Percentiles rank a stretch among this genome's conserved stretches.
Conservation (phyloP, 108 stramenopile species). For the Skeletonema costatum region DNA sequence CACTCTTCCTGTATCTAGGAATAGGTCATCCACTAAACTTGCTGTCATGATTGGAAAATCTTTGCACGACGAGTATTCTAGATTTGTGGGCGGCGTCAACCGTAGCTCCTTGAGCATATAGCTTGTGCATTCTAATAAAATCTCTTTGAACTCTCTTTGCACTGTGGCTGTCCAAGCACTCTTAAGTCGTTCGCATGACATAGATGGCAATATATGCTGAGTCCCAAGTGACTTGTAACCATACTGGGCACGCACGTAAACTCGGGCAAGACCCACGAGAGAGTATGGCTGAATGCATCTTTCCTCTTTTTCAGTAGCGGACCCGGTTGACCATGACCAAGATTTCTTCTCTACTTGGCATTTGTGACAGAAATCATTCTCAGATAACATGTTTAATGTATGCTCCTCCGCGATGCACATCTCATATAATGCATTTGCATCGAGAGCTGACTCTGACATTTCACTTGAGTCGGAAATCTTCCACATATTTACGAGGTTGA, state of each 20-base stretch:
- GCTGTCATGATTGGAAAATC: constrained; percentile 6
- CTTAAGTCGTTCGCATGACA: constrained; percentile 45
- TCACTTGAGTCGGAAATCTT: not conserved
- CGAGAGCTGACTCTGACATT: not conserved
- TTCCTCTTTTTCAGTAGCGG: constrained; percentile 2
- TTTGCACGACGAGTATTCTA: not conserved
- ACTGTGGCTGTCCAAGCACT: constrained; percentile 17
- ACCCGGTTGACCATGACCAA: not conserved
- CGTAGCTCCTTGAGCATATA: not conserved
- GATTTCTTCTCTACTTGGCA: not conserved
- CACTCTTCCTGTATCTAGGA: constrained; percentile 22
- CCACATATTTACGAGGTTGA: not conserved
- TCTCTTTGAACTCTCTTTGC: constrained; percentile 14
- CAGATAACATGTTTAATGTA: not conserved
- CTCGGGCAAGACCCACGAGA: constrained; percentile 45
- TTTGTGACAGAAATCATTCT: constrained; percentile 7
- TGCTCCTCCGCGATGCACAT: constrained; percentile 5
- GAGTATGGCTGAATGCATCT: constrained; percentile 51
- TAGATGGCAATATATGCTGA: constrained; percentile 1
- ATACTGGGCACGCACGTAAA: constrained; percentile 25
- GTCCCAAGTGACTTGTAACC: not conserved
- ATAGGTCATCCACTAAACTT: constrained; percentile 43
- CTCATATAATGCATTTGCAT: constrained; percentile 4
- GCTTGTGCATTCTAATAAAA: constrained; percentile 31
- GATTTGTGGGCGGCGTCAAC: not conserved